Conservation (phyloP, 2,329 filamentous ascomycete species). For the Xylaria sp. region DNA sequence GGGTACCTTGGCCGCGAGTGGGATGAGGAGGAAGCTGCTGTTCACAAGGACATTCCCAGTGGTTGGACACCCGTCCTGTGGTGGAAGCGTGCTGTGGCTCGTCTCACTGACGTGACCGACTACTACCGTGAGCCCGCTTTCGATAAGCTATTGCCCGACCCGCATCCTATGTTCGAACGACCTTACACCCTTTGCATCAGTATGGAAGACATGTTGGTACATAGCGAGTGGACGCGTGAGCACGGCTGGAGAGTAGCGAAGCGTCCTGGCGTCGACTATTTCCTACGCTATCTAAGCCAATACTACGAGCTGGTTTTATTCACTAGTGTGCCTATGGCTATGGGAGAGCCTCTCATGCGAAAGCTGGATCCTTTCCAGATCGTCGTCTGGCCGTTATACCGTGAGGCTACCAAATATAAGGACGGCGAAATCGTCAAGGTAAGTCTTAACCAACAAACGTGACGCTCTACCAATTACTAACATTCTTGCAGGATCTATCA, state of each 20-base stretch:
- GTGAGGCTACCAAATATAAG: slow-evolving; percentile 97
- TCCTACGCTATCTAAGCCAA: slow-evolving; percentile 93
- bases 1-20: slow-evolving; percentile 89
- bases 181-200: slow-evolving; percentile 94
- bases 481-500: slow-evolving; percentile 78
- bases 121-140: slow-evolving; percentile 98
- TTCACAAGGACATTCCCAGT: slow-evolving; percentile 77
- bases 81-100: slow-evolving; percentile 82
- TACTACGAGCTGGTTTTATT: slow-evolving; percentile 99
- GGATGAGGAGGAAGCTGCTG: slow-evolving; percentile 78
- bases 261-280: slow-evolving; percentile 95
- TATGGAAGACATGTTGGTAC: slow-evolving; percentile 91
- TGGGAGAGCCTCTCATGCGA: slow-evolving; percentile 86
- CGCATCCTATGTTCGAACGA: slow-evolving; percentile 80
- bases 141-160: slow-evolving; percentile 87
- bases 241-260: slow-evolving; percentile 97
- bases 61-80: slow-evolving; percentile 81
- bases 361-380: slow-evolving; percentile 96
- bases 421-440: slow-evolving; percentile 97
- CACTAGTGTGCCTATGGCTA: slow-evolving; percentile 84
- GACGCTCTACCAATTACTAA: not conserved
- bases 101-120: slow-evolving; percentile 77
- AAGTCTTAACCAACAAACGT: slow-evolving; percentile 42
- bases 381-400: slow-evolving; percentile 93
- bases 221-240: slow-evolving; percentile 93